Conservation (phyloP, 139 green algal genomes). For the Marvania coccoides region DNA sequence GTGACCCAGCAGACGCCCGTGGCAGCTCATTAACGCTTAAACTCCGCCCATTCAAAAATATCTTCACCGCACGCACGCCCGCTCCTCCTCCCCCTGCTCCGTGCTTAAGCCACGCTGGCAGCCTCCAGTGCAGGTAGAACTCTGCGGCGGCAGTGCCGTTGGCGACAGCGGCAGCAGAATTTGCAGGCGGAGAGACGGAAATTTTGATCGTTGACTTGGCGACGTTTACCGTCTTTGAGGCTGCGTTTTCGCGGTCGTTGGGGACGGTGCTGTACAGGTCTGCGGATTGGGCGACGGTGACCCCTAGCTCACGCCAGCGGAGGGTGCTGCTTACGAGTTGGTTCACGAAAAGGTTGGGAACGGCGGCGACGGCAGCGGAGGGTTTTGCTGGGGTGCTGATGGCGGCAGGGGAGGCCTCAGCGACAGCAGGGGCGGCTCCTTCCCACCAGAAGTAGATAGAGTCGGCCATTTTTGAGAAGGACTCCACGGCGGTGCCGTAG, state of each 20-base stretch:
- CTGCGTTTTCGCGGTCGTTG: too few species aligned
- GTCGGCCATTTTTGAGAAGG: slow-evolving; percentile 55
- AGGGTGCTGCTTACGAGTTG: slow-evolving; percentile 27
- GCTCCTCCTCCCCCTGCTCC: background rate
- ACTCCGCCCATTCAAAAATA: too few species aligned
- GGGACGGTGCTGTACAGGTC: background rate
- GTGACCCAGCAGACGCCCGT: too few species aligned
- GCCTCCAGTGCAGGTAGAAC: background rate
- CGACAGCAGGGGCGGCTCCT: background rate
- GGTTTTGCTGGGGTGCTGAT: too few species aligned
- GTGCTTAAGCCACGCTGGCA: background rate
- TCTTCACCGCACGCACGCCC: too few species aligned
- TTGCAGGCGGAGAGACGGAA: background rate
- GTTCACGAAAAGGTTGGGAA: slow-evolving; percentile 28
- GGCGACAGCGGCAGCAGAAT: background rate
- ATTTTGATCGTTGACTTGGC: background rate
- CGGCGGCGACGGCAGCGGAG: background rate
- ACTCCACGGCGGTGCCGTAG: slow-evolving; percentile 56
- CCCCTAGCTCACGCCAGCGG: slow-evolving; percentile 5
- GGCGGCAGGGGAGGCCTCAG: too few species aligned
- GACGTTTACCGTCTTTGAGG: too few species aligned
- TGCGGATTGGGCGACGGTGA: slow-evolving; percentile 5
- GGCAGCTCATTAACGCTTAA: too few species aligned
- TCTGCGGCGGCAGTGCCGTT: background rate
- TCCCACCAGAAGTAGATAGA: slow-evolving; percentile 49